Conservation (phyloP, 2,329 filamentous ascomycete species). For the Trichoderma guizhouense region DNA sequence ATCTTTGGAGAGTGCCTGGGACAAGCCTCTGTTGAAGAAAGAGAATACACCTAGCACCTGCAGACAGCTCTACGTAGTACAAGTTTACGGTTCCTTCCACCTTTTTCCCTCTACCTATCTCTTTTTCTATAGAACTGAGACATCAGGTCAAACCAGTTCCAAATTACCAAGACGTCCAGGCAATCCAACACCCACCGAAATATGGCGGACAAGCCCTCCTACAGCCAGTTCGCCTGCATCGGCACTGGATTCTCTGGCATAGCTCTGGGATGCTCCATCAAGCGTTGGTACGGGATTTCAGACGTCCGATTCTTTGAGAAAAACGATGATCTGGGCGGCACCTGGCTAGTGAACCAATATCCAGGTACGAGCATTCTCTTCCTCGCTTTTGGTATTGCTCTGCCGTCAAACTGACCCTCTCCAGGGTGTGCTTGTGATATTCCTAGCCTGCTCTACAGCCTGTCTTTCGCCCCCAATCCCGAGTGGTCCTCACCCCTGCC, state of each 20-base stretch:
- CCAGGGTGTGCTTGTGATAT: constrained; percentile 52
- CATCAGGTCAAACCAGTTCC: not conserved
- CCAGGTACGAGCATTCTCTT: constrained; percentile 38
- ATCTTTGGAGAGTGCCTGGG: not conserved
- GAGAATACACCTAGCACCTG: not conserved
- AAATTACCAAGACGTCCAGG: not conserved
- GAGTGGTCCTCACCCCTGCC: constrained; percentile 59
- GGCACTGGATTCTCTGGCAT: constrained; percentile 62
- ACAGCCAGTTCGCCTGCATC: constrained; percentile 45
- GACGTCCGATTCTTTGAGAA: constrained; percentile 61
- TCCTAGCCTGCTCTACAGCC: constrained; percentile 58
- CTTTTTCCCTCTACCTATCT: not conserved
- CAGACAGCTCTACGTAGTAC: not conserved
- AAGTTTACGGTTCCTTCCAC: not conserved
- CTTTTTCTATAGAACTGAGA: not conserved
- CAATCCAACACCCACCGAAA: not conserved
- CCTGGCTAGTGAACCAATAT: constrained; percentile 63
- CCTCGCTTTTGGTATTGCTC: not conserved
- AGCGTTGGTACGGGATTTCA: constrained; percentile 54
- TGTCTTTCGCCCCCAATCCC: constrained; percentile 57
- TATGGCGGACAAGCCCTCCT: constrained; percentile 19
- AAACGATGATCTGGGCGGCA: constrained; percentile 56
- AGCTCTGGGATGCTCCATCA: constrained; percentile 56
- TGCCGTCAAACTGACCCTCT: not conserved
- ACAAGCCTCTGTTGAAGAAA: not conserved